A percentile compares a stretch with the other conserved stretches of the same genome.
phyloP scores from a whole-genome alignment of 2,329 filamentous ascomycete genomes.

The Phialocephala sp. region DNA sequence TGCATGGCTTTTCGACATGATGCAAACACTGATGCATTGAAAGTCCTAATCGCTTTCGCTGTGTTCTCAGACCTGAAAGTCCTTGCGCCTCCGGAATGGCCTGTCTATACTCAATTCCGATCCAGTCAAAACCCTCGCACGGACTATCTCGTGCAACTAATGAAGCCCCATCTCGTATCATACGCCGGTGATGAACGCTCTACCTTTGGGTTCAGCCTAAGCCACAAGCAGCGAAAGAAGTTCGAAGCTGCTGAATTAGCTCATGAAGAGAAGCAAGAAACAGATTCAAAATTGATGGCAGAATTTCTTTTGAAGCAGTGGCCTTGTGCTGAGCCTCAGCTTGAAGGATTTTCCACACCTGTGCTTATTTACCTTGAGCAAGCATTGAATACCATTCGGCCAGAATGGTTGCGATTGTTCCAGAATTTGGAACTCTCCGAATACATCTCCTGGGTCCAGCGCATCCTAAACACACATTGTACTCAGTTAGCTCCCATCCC shows the following conservation, averaged over 20 bases:
- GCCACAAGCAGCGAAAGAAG: slow-evolving; percentile 22
- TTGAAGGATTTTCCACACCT: slow-evolving; percentile 37
- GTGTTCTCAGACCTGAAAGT: slow-evolving; percentile 47
- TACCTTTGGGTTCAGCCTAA: slow-evolving; percentile 15
- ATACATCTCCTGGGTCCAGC: slow-evolving; percentile 52
- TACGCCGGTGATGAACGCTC: slow-evolving; percentile 38
- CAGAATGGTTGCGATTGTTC: slow-evolving; percentile 55
- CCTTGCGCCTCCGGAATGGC: slow-evolving; percentile 46
- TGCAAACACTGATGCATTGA: slow-evolving; percentile 49
- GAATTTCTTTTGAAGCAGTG: slow-evolving; percentile 51
- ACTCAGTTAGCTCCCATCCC: too few relatives aligned
- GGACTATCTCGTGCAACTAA: slow-evolving; percentile 42
- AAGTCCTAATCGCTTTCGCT: slow-evolving; percentile 52
- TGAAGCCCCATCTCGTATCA: slow-evolving; percentile 42
- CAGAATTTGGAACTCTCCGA: slow-evolving; percentile 53
- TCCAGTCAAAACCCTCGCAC: slow-evolving; percentile 43
- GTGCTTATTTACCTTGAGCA: slow-evolving; percentile 46
- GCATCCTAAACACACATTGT: background rate
- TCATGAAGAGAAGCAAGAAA: slow-evolving; percentile 42
- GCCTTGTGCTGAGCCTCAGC: slow-evolving; percentile 48
- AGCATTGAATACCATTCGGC: slow-evolving; percentile 48
- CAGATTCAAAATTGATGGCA: slow-evolving; percentile 48
- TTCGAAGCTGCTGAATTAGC: slow-evolving; percentile 37
- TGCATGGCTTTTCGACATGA: slow-evolving; percentile 49
- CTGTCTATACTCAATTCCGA: slow-evolving; percentile 46